Conservation (phyloP, 2,329 filamentous ascomycete genomes). For the Aschersonia sp. region DNA sequence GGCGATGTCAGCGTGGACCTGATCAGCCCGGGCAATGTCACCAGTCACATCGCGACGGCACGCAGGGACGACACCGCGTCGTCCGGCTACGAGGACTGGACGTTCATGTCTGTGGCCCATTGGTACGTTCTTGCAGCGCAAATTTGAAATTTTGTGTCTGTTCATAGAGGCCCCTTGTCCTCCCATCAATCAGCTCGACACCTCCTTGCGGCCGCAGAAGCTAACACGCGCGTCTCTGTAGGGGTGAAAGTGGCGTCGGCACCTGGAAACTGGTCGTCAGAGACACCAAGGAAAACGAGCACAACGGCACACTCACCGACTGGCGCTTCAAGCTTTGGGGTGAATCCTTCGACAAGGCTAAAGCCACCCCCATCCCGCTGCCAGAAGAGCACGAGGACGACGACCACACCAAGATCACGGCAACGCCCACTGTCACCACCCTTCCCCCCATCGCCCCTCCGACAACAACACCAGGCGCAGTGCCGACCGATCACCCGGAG, state of each 20-base stretch:
- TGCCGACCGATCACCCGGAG: conserved; percentile 46
- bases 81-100: conserved; percentile 83
- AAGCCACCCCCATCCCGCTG: conserved; percentile 63
- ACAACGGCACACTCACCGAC: conserved; percentile 68
- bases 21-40: conserved; percentile 65
- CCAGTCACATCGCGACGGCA: conserved; percentile 70
- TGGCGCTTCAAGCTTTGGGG: conserved; percentile 95
- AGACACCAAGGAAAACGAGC: conserved; percentile 65
- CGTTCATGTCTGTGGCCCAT: conserved; percentile 96
- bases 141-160: not conserved
- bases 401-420: conserved; percentile 52
- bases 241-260: conserved; percentile 78
- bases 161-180: not conserved
- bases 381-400: conserved; percentile 73
- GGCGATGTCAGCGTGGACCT: conserved; percentile 90
- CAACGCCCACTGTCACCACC: too few relatives aligned
- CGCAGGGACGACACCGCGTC: conserved; percentile 53
- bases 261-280: conserved; percentile 87
- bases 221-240: conserved; percentile 23
- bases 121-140: conserved; percentile 44
- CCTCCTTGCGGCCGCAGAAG: not conserved
- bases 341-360: conserved; percentile 63
- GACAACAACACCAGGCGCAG: too few relatives aligned
- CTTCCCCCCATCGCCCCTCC: too few relatives aligned
- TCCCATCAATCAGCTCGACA: too few relatives aligned